phyloP scores from a whole-genome alignment of 208 protist species.

The Trypanosoma lewisi region DNA sequence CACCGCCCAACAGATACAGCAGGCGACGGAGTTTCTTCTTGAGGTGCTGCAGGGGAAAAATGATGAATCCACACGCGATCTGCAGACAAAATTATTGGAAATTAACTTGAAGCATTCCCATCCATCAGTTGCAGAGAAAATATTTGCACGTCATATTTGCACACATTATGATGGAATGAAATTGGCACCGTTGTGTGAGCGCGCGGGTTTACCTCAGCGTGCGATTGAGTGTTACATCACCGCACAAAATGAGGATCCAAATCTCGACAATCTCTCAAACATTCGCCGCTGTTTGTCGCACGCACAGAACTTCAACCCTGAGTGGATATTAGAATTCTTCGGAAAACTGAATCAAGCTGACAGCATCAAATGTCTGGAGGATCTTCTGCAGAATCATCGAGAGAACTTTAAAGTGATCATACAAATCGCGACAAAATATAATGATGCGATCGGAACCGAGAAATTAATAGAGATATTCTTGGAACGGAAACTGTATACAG shows the following conservation, averaged over 20 bases:
- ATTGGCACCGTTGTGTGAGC: conserved; percentile 98
- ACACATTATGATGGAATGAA: conserved; percentile 96
- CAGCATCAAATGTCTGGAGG: conserved; percentile 95
- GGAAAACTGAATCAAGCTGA: conserved; percentile 95
- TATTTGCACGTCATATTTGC: conserved; percentile 97
- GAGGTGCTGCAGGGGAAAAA: conserved; percentile 94
- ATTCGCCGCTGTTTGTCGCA: conserved; percentile 98
- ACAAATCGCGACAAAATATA: conserved; percentile 98
- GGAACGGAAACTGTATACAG: conserved; percentile 95
- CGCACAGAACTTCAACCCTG: conserved; percentile 91
- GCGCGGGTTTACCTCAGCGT: conserved; percentile 95
- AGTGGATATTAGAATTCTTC: conserved; percentile 97
- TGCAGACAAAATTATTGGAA: conserved; percentile 99
- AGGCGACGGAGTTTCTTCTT: conserved; percentile 97
- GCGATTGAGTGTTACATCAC: conserved; percentile 98
- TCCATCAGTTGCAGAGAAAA: conserved; percentile 97
- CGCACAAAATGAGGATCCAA: conserved; percentile 71
- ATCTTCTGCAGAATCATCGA: conserved; percentile 95
- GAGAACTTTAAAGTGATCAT: conserved; percentile 98
- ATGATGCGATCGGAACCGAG: conserved; percentile 92
- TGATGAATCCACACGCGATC: conserved; percentile 86
- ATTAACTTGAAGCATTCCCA: conserved; percentile 98
- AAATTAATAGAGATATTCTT: conserved; percentile 97
- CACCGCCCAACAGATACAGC: conserved; percentile 93
- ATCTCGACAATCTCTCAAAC: conserved; percentile 92